phyloP scores from a whole-genome alignment of 768 basidiomycete species.

The Amanita subjunquillea region DNA sequence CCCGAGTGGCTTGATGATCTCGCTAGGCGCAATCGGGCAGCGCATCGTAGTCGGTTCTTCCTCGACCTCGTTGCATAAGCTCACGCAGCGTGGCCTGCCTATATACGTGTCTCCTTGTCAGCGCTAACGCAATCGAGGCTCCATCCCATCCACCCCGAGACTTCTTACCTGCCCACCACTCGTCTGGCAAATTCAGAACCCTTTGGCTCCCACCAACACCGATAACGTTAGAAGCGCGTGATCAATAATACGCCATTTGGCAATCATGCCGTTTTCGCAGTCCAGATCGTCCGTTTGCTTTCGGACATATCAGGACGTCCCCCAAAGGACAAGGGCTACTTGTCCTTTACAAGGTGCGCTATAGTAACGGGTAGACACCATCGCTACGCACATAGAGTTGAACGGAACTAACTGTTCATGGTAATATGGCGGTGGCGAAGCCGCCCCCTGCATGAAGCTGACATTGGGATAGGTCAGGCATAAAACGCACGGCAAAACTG shows the following conservation, averaged over 20 bases:
- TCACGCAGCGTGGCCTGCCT: slow-evolving; percentile 1
- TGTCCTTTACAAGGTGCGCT: background rate
- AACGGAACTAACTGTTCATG: too few relatives aligned
- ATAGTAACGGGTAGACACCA: background rate
- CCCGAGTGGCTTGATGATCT: slow-evolving; percentile 1
- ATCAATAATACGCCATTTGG: slow-evolving; percentile 3
- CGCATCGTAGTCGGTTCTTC: background rate
- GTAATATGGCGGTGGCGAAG: too few relatives aligned
- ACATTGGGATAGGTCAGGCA: background rate
- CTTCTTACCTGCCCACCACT: background rate
- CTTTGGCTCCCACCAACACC: slow-evolving; percentile 3
- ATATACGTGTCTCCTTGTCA: background rate
- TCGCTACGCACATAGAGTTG: too few relatives aligned
- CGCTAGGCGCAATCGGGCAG: background rate
- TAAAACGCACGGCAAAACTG: background rate
- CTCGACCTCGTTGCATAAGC: slow-evolving; percentile 2
- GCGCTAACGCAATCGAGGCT: background rate
- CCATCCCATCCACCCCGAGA: background rate
- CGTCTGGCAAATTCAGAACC: background rate
- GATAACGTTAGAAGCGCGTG: slow-evolving; percentile 3
- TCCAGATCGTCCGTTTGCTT: background rate
- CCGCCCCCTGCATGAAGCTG: background rate
- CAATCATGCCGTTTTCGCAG: background rate
- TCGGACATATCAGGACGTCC: background rate
- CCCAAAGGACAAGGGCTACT: background rate